Evolutionary conservation across 2,329 filamentous ascomycete genomes (phyloP).

Genomic region (Basipetospora chlamydospora): DNA sequence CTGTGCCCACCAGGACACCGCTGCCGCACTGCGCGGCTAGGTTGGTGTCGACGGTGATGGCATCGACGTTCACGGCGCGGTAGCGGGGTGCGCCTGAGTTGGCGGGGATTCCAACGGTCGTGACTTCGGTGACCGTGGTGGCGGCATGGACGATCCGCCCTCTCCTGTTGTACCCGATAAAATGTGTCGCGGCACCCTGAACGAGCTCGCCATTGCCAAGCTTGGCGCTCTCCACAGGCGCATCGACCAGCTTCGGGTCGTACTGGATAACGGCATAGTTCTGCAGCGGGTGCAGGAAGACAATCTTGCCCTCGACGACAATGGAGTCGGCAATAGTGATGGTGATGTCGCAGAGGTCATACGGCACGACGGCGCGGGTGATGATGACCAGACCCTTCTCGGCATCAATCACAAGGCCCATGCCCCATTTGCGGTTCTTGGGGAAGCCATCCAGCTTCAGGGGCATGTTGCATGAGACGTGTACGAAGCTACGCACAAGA

Average conservation of each 20-base stretch:
- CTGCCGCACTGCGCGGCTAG: constrained; percentile 85
- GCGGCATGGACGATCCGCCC: constrained; percentile 85
- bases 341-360: constrained; percentile 91
- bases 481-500: constrained; percentile 86
- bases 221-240: constrained; percentile 78
- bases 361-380: constrained; percentile 85
- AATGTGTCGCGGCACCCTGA: constrained; percentile 87
- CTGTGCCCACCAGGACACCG: constrained; percentile 77
- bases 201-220: constrained; percentile 71
- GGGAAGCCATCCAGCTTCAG: constrained; percentile 97
- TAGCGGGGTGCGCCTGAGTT: constrained; percentile 87
- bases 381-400: constrained; percentile 91
- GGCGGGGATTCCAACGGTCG: constrained; percentile 88
- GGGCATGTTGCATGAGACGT: constrained; percentile 84
- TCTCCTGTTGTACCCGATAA: constrained; percentile 97
- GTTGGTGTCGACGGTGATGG: constrained; percentile 90
- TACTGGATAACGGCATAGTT: constrained; percentile 96
- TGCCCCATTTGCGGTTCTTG: constrained; percentile 83
- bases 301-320: constrained; percentile 81
- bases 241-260: constrained; percentile 82
- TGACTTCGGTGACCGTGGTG: constrained; percentile 92
- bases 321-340: constrained; percentile 95
- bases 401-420: constrained; percentile 93
- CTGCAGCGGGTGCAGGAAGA: constrained; percentile 91
- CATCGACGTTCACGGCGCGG: constrained; percentile 87